phyloP scores from a whole-genome alignment of 2,329 filamentous ascomycete species.

The Talaromyces verruculosus region DNA sequence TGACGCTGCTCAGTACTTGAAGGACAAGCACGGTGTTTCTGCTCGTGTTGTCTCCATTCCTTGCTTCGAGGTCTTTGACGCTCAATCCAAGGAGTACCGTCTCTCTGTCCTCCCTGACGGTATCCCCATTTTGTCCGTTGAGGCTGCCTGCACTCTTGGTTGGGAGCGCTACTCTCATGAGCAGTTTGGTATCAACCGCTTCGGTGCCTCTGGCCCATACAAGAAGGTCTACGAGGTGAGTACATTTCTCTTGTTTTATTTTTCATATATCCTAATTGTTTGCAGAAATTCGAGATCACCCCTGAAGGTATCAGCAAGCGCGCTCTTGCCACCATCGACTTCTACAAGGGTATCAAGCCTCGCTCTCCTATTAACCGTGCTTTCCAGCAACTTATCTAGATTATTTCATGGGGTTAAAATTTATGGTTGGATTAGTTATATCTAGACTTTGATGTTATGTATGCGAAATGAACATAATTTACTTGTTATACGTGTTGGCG shows the following conservation, averaged over 20 bases:
- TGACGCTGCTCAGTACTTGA: constrained; percentile 86
- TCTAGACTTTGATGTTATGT: constrained; percentile 18
- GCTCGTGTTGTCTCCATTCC: constrained; percentile 93
- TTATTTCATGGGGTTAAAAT: constrained; percentile 23
- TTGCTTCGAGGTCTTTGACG: constrained; percentile 95
- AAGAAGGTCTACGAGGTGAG: constrained; percentile 92
- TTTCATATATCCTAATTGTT: constrained; percentile 38
- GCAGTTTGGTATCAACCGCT: constrained; percentile 98
- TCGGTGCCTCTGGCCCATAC: constrained; percentile 95
- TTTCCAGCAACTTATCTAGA: constrained; percentile 94
- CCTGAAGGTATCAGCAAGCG: constrained; percentile 96
- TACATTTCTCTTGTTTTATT: constrained; percentile 20
- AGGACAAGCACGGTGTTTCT: constrained; percentile 82
- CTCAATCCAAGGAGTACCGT: constrained; percentile 90
- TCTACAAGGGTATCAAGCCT: constrained; percentile 95
- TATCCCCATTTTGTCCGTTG: constrained; percentile 87
- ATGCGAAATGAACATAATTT: constrained; percentile 20
- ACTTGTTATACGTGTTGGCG: not conserved
- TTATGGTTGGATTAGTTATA: constrained; percentile 1
- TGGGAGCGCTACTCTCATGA: constrained; percentile 99
- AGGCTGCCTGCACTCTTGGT: constrained; percentile 95
- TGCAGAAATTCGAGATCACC: constrained; percentile 98
- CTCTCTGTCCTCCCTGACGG: constrained; percentile 90
- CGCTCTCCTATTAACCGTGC: constrained; percentile 95
- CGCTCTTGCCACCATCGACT: constrained; percentile 85